Conservation (phyloP, 257 asterid species). For the Gentiana straminea region DNA sequence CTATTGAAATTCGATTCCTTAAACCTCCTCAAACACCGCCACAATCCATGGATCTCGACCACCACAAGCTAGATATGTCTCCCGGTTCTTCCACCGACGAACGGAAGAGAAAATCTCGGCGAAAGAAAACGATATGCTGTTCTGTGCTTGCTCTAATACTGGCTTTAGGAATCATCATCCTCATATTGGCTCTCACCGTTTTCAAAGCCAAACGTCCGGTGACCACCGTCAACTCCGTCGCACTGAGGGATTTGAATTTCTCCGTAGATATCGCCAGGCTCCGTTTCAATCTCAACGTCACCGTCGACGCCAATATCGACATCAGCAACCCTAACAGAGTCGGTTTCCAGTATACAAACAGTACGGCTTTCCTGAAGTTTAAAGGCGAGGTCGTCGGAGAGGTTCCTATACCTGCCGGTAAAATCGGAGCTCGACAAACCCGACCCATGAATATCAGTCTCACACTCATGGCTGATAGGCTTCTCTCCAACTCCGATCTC, state of each 20-base stretch:
- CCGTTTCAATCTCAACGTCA: constrained; percentile 37
- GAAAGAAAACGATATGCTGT: constrained; percentile 26
- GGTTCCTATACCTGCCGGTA: constrained; percentile 51
- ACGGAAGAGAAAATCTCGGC: neutral
- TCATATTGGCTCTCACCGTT: constrained; percentile 57
- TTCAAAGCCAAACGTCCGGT: constrained; percentile 58
- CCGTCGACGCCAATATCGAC: constrained; percentile 30
- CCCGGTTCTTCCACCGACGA: too few relatives aligned
- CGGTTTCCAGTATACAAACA: constrained; percentile 42
- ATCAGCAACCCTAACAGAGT: constrained; percentile 59
- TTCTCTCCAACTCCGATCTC: constrained; percentile 34
- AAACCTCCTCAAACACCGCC: too few relatives aligned
- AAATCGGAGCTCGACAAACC: constrained; percentile 42
- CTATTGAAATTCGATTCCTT: too few relatives aligned
- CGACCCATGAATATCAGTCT: constrained; percentile 43
- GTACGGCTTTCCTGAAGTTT: constrained; percentile 40
- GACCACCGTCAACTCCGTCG: constrained; percentile 34
- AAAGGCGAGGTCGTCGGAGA: constrained; percentile 49
- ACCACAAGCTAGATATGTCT: too few relatives aligned
- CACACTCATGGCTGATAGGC: constrained; percentile 59
- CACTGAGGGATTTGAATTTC: constrained; percentile 34
- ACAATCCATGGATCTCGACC: too few relatives aligned
- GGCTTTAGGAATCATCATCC: constrained; percentile 31
- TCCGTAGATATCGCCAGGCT: constrained; percentile 24
- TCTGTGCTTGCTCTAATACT: constrained; percentile 19